Base-by-base conservation (phyloP, 139 green algal genomes). In the Astrephomene gubernaculifera region DNA sequence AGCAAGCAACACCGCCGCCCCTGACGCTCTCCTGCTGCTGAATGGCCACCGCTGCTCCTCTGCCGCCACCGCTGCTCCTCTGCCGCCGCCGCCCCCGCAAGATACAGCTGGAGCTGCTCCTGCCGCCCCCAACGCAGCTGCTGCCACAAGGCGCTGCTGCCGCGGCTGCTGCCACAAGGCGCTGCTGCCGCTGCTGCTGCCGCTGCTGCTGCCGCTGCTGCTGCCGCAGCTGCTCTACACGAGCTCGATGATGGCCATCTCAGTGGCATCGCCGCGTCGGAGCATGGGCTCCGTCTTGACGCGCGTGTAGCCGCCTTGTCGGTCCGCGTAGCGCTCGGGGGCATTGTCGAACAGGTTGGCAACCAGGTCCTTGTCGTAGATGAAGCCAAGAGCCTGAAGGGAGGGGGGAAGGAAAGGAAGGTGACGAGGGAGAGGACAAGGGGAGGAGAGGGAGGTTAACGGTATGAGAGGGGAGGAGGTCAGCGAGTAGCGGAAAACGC, bases 171-270 rank as follows among this genome's bases (percentile, higher is more conserved):
- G 43, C 45, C 44, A n/a, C n/a, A 36, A 68, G 29, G 25, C 60
- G 27, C 60, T 38, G 14, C 60, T 25, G 9, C 29, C 29, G 29
- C 60, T 68, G 22, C 57, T 65, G 63, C 63, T 44, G 43, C 45
- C 44, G 63, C 63, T 44, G 43, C 45, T 33, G 45, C 35, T 25
- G 44, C 71, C 44, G 29, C 10, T 43, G 36, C 53, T 38, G 38
- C 6, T 68, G 49, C 3, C 29, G 63, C 63, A n/a, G n/a, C 65
- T 35, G 39, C 43, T 94, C n/a, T 91, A 99, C 0, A 99, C 96
- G 33, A 99, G 93, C 92, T 99, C 97, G 78, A 99, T 99, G 64
- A 93, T 91, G 33, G 95, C 95, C 97, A 99, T 98, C 88, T 98
- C 94, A 1, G 95, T 92, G 71, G 96, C 96, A 85, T 99, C 97